Conservation (phyloP, 768 basidiomycete species). For the Daedaleopsis sinensis region DNA sequence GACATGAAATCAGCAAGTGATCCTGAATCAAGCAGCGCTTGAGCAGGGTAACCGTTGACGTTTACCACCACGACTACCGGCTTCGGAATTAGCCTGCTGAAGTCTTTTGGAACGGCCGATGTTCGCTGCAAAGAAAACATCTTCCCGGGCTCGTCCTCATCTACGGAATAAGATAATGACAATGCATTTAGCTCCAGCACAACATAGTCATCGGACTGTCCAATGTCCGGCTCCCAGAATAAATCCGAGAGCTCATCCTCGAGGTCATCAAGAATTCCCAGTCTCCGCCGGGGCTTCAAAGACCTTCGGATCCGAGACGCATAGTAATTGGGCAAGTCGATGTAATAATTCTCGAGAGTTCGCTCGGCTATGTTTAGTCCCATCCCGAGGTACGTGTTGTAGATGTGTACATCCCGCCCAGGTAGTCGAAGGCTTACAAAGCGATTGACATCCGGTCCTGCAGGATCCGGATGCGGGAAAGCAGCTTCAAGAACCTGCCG, state of each 20-base stretch:
- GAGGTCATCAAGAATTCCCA: not conserved
- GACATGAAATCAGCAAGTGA: slow-evolving; percentile 48
- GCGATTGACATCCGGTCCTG: not conserved
- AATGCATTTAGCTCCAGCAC: not conserved
- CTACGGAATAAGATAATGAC: not conserved
- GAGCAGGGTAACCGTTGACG: slow-evolving; percentile 37
- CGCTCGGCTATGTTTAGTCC: not conserved
- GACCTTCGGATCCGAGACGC: not conserved
- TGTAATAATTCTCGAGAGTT: not conserved
- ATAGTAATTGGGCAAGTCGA: not conserved
- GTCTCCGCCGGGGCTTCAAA: no score
- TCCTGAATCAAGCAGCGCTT: slow-evolving; percentile 42
- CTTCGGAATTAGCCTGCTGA: slow-evolving; percentile 28
- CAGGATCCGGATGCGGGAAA: not conserved
- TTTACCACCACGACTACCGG: slow-evolving; percentile 35
- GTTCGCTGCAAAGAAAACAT: slow-evolving; percentile 18
- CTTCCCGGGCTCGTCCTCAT: not conserved
- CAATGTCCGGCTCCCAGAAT: not conserved
- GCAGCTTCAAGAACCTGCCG: not conserved
- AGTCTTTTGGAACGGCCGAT: slow-evolving; percentile 13
- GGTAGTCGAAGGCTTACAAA: not conserved
- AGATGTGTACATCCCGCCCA: not conserved
- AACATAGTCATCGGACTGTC: not conserved
- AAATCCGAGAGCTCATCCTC: not conserved
- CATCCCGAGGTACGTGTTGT: not conserved